Base-by-base conservation (phyloP, 2,329 filamentous ascomycete genomes). In the Cyclaneusma minus region DNA sequence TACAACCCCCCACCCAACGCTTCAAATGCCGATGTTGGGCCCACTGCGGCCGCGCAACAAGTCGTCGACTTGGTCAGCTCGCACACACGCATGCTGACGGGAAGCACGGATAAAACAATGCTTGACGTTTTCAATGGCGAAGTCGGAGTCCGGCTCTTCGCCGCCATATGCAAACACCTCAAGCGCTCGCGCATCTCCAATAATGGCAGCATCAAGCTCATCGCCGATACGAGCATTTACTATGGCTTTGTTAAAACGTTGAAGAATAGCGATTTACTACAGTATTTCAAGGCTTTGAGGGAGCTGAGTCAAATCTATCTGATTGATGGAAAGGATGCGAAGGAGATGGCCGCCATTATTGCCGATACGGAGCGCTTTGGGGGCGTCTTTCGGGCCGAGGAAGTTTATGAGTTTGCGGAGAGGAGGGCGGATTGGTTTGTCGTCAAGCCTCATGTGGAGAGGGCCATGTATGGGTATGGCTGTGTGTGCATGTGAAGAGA, bases 91-190 rank as follows among this genome's bases (percentile, higher is more conserved):
- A 94, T 98, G 83, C 64, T 98, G 8, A 70, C 81, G 4, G 89
- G 89, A 34, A 92, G 82, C 47, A 95, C 87, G 2, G 89, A 98
- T 49, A 98, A 98, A 60, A 87, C 82, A 35, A 92, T 93, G 64
- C 73, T 98, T 14, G 89, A 98, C 46, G 89, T 98, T 9, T 98
- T 98, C 62, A 94, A 93, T 50, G 83, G 89, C 52, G 89, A 98
- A 56, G 87, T 98, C 14, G 89, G 89, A 1, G 67, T 94, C 36
- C 78, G 89, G 14, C 66, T 98, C 27, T 98, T 95, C 55, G 74
- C 78, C 12, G 79, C 82, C 11, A 62, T 98, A 26, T 94, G 87
- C 64, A 98, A 98, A 55, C 89, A 98, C 54, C 67, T 98, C 38
- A 98, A 98, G 59, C 78, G 87, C 7, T 89, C 95, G 58, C 76